Conservation (phyloP, 2,329 filamentous ascomycete species). For the Trichoderma aggressivum region DNA sequence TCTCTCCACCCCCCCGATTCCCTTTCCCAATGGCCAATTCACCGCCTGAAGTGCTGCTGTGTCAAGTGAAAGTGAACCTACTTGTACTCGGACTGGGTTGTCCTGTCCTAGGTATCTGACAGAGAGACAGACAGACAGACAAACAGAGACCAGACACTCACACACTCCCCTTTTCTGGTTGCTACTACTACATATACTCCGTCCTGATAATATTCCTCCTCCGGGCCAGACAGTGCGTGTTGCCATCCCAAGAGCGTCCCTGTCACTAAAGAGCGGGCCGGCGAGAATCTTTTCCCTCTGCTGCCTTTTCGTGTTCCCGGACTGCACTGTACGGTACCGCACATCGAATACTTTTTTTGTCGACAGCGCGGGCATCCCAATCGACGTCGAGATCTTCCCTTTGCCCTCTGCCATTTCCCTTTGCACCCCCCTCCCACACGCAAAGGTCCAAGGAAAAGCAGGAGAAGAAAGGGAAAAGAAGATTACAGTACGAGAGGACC, state of each 20-base stretch:
- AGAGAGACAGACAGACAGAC: neutral
- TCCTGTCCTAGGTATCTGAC: too few relatives aligned
- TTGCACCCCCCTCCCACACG: neutral
- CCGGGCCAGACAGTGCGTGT: neutral
- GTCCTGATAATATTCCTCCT: neutral
- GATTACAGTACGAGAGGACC: neutral
- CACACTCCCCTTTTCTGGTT: slow-evolving; percentile 8
- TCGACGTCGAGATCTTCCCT: neutral
- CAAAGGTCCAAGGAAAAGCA: neutral
- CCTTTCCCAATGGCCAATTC: neutral
- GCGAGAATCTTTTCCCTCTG: slow-evolving; percentile 11
- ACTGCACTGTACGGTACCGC: neutral
- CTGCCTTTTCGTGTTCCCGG: neutral
- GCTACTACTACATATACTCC: slow-evolving; percentile 11
- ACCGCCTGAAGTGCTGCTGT: neutral
- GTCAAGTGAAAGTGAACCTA: too few relatives aligned
- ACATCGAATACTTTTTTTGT: neutral
- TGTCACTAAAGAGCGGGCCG: slow-evolving; percentile 10
- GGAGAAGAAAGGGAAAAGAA: neutral
- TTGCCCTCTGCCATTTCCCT: neutral
- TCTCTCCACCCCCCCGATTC: neutral
- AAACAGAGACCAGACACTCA: too few relatives aligned
- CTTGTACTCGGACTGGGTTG: too few relatives aligned
- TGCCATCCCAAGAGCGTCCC: neutral
- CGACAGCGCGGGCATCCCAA: neutral